phyloP scores from a whole-genome alignment of 2,329 filamentous ascomycete species.

The Metarhizium anisopliae region DNA sequence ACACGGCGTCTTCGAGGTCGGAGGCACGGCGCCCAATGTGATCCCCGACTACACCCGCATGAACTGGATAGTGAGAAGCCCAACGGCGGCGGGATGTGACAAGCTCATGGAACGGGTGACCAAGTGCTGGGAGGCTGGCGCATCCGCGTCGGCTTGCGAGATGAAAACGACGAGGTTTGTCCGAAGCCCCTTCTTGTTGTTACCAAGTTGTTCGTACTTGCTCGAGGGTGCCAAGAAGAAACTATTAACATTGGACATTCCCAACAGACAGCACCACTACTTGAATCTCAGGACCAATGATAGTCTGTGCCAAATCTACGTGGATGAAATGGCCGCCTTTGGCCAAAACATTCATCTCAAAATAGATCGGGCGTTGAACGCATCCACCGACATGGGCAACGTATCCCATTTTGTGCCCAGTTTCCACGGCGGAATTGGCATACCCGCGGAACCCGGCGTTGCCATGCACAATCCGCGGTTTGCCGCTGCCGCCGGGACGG shows the following conservation, averaged over 20 bases:
- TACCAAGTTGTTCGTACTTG: no score
- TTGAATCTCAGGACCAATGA: neutral
- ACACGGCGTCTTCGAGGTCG: constrained; percentile 37
- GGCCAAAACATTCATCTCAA: neutral
- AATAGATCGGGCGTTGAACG: constrained; percentile 16
- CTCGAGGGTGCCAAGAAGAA: no score
- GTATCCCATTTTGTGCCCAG: constrained; percentile 34
- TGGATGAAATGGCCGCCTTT: constrained; percentile 11
- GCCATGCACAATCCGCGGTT: constrained; percentile 26
- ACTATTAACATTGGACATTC: neutral
- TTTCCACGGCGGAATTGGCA: constrained; percentile 36
- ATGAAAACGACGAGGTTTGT: neutral
- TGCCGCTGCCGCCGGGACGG: constrained; percentile 29
- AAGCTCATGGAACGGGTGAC: neutral
- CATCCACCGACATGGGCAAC: constrained; percentile 39
- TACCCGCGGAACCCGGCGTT: constrained; percentile 23
- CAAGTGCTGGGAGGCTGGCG: neutral
- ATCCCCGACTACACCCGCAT: constrained; percentile 31
- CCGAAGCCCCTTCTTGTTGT: neutral
- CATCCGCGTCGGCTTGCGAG: neutral
- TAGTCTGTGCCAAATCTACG: constrained; percentile 16
- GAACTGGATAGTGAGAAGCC: constrained; percentile 12
- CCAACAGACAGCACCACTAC: neutral
- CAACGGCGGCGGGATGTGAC: neutral
- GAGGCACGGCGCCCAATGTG: constrained; percentile 30